Conservation (phyloP, 164 flowering plant species). For the Amborella trichopoda region DNA sequence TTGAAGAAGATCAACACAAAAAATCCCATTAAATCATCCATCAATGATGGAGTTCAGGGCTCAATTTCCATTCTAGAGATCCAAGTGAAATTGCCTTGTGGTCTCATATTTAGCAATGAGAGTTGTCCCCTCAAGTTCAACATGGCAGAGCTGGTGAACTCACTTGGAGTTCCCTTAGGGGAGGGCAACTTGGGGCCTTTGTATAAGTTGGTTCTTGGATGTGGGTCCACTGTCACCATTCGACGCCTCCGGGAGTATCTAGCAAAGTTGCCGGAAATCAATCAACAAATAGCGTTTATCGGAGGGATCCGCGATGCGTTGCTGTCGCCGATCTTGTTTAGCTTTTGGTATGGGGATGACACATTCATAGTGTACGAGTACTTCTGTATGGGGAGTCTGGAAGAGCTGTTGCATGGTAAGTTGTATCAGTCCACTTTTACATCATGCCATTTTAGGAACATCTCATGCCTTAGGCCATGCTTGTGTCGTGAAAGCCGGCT, state of each 20-base stretch:
- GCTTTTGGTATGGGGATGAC: slow-evolving; percentile 26
- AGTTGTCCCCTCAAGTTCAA: background rate
- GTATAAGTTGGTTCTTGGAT: slow-evolving; percentile 19
- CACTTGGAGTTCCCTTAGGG: slow-evolving; percentile 12
- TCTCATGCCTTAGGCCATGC: too few species aligned
- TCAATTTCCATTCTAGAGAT: slow-evolving; percentile 21
- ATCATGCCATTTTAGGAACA: too few species aligned
- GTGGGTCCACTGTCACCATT: slow-evolving; percentile 13
- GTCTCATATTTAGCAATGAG: slow-evolving; percentile 13
- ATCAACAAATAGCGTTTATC: slow-evolving; percentile 18
- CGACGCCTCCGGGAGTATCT: slow-evolving; percentile 7
- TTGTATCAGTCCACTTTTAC: too few species aligned
- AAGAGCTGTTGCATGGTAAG: slow-evolving; percentile 29
- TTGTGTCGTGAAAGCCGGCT: too few species aligned
- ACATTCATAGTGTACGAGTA: slow-evolving; percentile 20
- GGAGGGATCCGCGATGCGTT: slow-evolving; percentile 9
- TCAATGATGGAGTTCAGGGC: too few species aligned
- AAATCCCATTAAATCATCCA: too few species aligned
- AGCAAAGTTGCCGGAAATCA: slow-evolving; percentile 6
- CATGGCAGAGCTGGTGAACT: slow-evolving; percentile 14
- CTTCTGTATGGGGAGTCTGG: slow-evolving; percentile 22
- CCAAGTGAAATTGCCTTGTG: slow-evolving; percentile 11
- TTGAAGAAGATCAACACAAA: too few species aligned
- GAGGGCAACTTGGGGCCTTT: slow-evolving; percentile 21
- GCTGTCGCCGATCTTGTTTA: slow-evolving; percentile 13